Evolutionary conservation across 2,329 filamentous ascomycete genomes (phyloP), one percentile per base, ranked within the genome.

Genomic region (Huntiella decipiens): DNA sequence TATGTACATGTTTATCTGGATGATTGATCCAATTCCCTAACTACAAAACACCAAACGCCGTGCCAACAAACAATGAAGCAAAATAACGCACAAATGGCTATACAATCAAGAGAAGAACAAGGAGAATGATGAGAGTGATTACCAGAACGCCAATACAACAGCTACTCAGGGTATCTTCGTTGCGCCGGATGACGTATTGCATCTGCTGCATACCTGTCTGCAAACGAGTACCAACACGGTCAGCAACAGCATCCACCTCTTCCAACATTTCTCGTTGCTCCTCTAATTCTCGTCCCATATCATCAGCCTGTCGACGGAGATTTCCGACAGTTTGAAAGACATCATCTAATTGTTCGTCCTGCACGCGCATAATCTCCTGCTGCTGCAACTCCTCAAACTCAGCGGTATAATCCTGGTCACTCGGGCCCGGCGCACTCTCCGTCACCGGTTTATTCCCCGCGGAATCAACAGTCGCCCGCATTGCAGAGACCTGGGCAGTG

Each of bases 201-300:
- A 98, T 75, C 65, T 82, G 88, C 63, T 83, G 80, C 66, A 96
- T 75, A 15, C 91, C 91, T 47, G 71, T 85, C 64, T 85, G 77
- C 56, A 98, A 63, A 58, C 91, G 79, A 1, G 84, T 82, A 11
- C 84, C 82, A 1, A 98, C 86, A 32, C 88, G 72, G 60, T 96
- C 87, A 3, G 84, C 85, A 47, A 93, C 68, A 28, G 70, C 73
- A 61, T 96, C 88, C 36, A 92, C 81, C 44, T 82, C 78, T 52
- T 91, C 79, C 48, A 98, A 68, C 73, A 96, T 80, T 60, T 86
- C 83, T 16, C 72, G 73, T 68, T 98, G 91, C 65, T 98, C 91
- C 63, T 95, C 92, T 39, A 98, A 68, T 66, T 98, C 91, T 48
- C 88, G 70, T 1, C 91, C 88, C 88, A 98, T 98, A 54, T 86